Evolutionary conservation across 192 early-diverging fungal species (phyloP), one percentile per base, ranked within the genome.

Genomic region (Entomortierella chlamydospora): DNA sequence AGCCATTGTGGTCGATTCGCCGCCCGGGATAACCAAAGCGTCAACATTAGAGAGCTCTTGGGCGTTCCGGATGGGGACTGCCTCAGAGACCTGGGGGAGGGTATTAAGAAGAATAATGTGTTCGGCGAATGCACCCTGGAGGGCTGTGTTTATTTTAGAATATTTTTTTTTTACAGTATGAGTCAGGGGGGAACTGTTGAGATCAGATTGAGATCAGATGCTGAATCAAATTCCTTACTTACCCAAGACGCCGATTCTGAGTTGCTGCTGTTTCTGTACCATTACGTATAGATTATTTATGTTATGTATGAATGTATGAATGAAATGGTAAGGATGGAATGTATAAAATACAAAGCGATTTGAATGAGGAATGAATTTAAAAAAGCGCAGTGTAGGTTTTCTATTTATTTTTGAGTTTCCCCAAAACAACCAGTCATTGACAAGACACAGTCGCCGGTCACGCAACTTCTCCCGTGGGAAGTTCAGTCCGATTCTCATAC

Each of bases 111-210:
- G 87, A 78, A 95, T 85, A 50, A 97, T 87, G 70, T 99, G 97
- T 77, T 99, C 97, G 18, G 87, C 71, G 65, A 97, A 99, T 28
- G 97, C 97, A n/a, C 97, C 97, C 77, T 99, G 97, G 10, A 99
- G 90, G n/a, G 95, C 96, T 89, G 47, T 39, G 25, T 39, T 8
- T 54, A 39, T 28, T 23, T 20, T 49, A 25, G 0, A 22, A 41
- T 31, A 9, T 28, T 25, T 58, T 15, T n/a, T n/a, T n/a, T n/a
- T n/a, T n/a, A n/a, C n/a, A n/a, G 22, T 42, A 31, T 49, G 45
- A 51, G 53, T 63, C n/a, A 37, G 53, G 55, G 2, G 22, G 37
- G 7, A 2, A 41, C 9, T 15, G 15, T 47, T 22, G 37, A 49
- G 25, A 37, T n/a, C 17, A 42, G 33, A 23, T 47, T 61, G 20